Percentiles rank a stretch among this genome's conserved stretches.
phyloP scores from a whole-genome alignment of 805 yeast species.

The Candida easanensis region DNA sequence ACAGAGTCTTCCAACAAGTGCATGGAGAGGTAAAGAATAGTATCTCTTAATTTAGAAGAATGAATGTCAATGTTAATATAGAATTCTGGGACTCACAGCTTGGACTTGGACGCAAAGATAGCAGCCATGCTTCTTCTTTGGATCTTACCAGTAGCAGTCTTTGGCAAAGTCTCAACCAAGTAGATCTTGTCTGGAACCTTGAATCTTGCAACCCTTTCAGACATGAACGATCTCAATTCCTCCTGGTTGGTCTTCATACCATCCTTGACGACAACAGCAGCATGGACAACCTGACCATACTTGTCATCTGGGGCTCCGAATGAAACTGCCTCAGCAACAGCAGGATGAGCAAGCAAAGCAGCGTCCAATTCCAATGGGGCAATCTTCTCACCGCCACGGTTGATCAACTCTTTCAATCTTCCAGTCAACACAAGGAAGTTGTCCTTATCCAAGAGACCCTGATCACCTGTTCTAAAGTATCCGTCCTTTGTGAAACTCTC shows the following conservation, averaged over 20 bases:
- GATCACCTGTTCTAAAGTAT: conserved; percentile 78
- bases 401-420: conserved; percentile 69
- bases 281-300: conserved; percentile 71
- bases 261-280: conserved; percentile 58
- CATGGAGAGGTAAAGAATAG: conserved; percentile 62
- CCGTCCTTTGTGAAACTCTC: conserved; percentile 57
- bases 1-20: conserved; percentile 67
- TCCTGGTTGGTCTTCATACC: conserved; percentile 34
- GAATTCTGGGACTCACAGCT: too few species aligned
- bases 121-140: conserved; percentile 64
- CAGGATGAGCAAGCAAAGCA: conserved; percentile 55
- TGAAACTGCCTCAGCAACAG: conserved; percentile 67
- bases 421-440: conserved; percentile 64
- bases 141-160: conserved; percentile 76
- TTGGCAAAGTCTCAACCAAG: conserved; percentile 62
- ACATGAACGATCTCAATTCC: conserved; percentile 47
- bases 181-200: conserved; percentile 59
- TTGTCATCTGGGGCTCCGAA: conserved; percentile 66
- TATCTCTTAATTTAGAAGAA: neutral
- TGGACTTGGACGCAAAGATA: conserved; percentile 40
- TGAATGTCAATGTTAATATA: too few species aligned
- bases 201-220: conserved; percentile 47
- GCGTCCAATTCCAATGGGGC: conserved; percentile 71
- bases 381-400: conserved; percentile 77
- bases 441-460: conserved; percentile 59